Conservation (phyloP, 192 early-diverging fungal genomes). For the Cetraspora pellucida region DNA sequence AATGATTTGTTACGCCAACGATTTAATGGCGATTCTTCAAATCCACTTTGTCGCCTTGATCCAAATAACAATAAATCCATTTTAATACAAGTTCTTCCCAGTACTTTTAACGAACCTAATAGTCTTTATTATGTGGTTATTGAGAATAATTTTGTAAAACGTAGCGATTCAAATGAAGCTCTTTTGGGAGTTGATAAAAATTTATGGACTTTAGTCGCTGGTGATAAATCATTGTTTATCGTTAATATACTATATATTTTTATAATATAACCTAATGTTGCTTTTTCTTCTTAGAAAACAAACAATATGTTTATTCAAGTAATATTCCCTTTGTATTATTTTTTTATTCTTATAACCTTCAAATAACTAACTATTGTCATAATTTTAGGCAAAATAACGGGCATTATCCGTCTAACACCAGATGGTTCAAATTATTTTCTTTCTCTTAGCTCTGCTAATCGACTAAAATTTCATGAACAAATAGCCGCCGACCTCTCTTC, state of each 20-base stretch:
- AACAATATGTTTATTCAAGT: not conserved
- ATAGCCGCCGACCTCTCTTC: not conserved
- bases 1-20: too few species aligned
- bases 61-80: not conserved
- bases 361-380: not conserved
- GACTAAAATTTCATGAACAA: not conserved
- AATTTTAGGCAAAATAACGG: not conserved
- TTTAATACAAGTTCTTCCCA: not conserved
- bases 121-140: not conserved
- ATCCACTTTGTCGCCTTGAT: not conserved
- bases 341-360: not conserved
- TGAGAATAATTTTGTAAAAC: slow-evolving; percentile 5
- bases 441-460: too few species aligned
- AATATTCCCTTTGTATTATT: not conserved
- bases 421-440: not conserved
- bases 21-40: too few species aligned
- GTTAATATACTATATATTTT: not conserved
- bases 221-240: not conserved
- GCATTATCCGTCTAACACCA: not conserved
- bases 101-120: not conserved
- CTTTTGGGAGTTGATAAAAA: not conserved
- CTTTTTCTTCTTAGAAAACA: not conserved
- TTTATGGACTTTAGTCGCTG: not conserved
- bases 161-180: not conserved
- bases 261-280: too few species aligned